Evolutionary conservation across 345 rosid species (phyloP).

Genomic region (Gossypium rotundifolium): DNA sequence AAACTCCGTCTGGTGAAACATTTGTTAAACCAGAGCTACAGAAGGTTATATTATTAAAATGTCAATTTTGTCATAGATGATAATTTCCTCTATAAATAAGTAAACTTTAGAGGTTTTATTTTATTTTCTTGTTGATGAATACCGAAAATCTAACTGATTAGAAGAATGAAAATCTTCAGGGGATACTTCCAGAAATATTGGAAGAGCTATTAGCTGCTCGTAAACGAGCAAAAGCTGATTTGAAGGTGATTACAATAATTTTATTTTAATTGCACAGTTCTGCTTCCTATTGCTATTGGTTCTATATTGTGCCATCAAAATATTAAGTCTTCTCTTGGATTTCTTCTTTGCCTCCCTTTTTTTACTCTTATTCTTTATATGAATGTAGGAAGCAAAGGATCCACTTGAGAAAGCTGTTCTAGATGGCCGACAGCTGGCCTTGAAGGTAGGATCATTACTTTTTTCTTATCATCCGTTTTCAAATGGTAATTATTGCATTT

Average conservation of each 20-base stretch:
- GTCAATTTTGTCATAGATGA: not conserved
- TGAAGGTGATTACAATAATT: constrained; percentile 49
- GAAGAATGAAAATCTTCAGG: constrained; percentile 39
- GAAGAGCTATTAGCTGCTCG: constrained; percentile 92
- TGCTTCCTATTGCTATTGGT: not conserved
- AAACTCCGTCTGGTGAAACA: constrained; percentile 90
- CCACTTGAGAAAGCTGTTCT: constrained; percentile 94
- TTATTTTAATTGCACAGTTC: constrained; percentile 10
- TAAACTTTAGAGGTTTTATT: not conserved
- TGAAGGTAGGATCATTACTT: constrained; percentile 53
- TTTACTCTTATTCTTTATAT: not conserved
- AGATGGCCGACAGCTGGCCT: constrained; percentile 93
- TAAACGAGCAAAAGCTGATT: constrained; percentile 91
- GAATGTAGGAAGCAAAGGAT: constrained; percentile 79
- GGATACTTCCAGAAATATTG: constrained; percentile 97
- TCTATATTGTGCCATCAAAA: not conserved
- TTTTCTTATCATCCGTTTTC: constrained; percentile 6
- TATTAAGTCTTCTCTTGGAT: constrained; percentile 6
- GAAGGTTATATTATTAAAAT: constrained; percentile 43
- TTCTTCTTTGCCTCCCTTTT: not conserved
- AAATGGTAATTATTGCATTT: not conserved
- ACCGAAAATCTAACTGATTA: constrained; percentile 3
- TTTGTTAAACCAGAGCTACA: constrained; percentile 84
- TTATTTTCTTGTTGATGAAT: constrained; percentile 1
- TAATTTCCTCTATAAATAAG: not conserved